A percentile compares a stretch with the other conserved stretches of the same genome.
Evolutionary conservation across 768 basidiomycete genomes (phyloP).

Genomic region (Tylopilus felleus): DNA sequence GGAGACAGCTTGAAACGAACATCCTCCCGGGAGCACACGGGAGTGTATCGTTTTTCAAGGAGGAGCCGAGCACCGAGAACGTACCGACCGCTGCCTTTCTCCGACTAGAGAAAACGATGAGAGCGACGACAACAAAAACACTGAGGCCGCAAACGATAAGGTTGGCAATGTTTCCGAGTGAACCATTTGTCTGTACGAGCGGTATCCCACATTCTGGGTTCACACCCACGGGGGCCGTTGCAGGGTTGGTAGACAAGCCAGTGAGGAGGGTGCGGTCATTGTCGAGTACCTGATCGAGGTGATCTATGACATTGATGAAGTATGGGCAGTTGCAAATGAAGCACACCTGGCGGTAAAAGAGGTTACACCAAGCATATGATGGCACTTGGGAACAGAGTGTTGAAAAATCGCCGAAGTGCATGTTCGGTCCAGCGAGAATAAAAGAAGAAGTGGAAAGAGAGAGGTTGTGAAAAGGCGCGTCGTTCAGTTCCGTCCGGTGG

Average conservation of each 20-base stretch:
- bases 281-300: conserved; percentile 40
- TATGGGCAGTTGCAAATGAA: conserved; percentile 9
- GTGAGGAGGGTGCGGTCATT: conserved; percentile 32
- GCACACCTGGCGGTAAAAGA: conserved; percentile 84
- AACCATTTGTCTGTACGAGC: conserved; percentile 51
- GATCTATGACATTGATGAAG: conserved; percentile 15
- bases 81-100: conserved; percentile 87
- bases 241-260: conserved; percentile 42
- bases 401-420: conserved; percentile 74
- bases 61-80: conserved; percentile 26
- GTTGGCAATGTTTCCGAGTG: conserved; percentile 83
- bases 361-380: conserved; percentile 90
- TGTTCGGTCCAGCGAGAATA: conserved; percentile 17
- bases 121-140: conserved; percentile 51
- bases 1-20: background rate
- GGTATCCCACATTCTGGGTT: conserved; percentile 79
- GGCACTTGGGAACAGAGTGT: conserved; percentile 65
- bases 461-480: conserved; percentile 2
- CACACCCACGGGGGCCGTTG: conserved; percentile 74
- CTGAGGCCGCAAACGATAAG: conserved; percentile 78
- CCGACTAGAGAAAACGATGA: conserved; percentile 57
- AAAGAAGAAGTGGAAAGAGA: background rate
- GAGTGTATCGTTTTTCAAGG: background rate
- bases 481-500: background rate
- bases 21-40: background rate